Evolutionary conservation across 108 stramenopile species (phyloP).

Genomic region (Schizochytrium sp.): DNA sequence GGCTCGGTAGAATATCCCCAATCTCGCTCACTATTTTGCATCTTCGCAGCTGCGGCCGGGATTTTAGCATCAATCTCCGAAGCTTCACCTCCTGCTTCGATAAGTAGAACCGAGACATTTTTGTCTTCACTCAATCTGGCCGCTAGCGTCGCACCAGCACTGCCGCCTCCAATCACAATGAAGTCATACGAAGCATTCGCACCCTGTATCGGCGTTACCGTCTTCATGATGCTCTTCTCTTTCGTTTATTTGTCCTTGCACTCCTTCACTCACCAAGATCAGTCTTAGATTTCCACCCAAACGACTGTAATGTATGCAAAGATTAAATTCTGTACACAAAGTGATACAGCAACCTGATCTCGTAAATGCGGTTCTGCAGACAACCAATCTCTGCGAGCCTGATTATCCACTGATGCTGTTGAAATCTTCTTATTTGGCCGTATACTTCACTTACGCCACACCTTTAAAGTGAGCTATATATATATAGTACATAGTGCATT

Average conservation of each 20-base stretch:
- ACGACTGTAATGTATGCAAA: background rate
- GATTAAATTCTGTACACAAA: too few species aligned
- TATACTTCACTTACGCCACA: too few species aligned
- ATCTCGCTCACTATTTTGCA: constrained; percentile 31
- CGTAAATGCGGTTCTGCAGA: background rate
- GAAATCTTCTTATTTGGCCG: too few species aligned
- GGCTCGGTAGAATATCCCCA: constrained; percentile 38
- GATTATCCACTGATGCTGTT: too few species aligned
- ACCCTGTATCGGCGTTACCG: background rate
- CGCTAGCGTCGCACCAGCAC: constrained; percentile 30
- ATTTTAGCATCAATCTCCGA: constrained; percentile 44
- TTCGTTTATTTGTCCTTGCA: background rate
- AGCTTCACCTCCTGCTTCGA: constrained; percentile 48
- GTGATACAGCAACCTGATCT: background rate
- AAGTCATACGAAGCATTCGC: constrained; percentile 41
- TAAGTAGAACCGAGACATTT: background rate
- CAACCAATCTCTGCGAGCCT: background rate
- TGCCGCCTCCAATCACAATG: constrained; percentile 29
- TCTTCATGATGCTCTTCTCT: constrained; percentile 2
- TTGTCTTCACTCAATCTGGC: constrained; percentile 25
- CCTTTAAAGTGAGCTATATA: too few species aligned
- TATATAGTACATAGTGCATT: too few species aligned
- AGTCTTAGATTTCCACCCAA: background rate
- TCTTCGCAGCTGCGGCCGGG: background rate
- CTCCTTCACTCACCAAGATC: background rate